Percentiles rank a stretch among this genome's conserved stretches.
Conservation (phyloP, 2,329 filamentous ascomycete genomes). For the Aspergillus persii region DNA sequence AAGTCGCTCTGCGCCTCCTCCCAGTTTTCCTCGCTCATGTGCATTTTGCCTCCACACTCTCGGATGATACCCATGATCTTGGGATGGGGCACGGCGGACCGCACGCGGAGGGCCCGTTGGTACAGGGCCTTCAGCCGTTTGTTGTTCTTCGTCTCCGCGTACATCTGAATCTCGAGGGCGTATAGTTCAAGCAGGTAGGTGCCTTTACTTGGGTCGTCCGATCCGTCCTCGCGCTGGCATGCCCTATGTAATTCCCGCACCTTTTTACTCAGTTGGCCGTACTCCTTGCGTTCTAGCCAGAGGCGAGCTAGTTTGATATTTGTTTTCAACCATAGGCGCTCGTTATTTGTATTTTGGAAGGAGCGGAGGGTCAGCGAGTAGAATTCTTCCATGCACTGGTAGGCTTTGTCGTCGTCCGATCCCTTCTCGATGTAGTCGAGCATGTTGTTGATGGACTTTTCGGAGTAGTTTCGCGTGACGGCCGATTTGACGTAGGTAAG, state of each 20-base stretch:
- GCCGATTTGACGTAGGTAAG: constrained; percentile 96
- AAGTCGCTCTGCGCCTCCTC: constrained; percentile 96
- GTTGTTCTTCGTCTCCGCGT: constrained; percentile 93
- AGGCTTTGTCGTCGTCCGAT: constrained; percentile 68
- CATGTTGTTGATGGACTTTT: constrained; percentile 99
- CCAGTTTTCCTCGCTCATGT: constrained; percentile 99
- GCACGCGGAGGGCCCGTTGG: constrained; percentile 83
- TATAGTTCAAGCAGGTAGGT: constrained; percentile 96
- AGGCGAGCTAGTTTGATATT: constrained; percentile 95
- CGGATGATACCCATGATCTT: constrained; percentile 99
- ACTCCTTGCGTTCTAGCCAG: constrained; percentile 88
- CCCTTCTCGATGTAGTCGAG: constrained; percentile 95
- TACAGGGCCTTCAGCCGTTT: constrained; percentile 94
- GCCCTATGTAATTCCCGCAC: constrained; percentile 83
- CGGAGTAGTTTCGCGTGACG: constrained; percentile 95
- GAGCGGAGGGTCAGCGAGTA: constrained; percentile 91
- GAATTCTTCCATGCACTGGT: constrained; percentile 86
- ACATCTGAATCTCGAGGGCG: constrained; percentile 97
- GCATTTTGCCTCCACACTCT: constrained; percentile 99
- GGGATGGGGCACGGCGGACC: constrained; percentile 95
- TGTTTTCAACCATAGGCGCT: constrained; percentile 94
- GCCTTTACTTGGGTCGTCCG: constrained; percentile 83
- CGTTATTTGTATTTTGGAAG: constrained; percentile 97
- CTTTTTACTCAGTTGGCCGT: constrained; percentile 74
- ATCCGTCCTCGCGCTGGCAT: constrained; percentile 82